Evolutionary conservation across 2,329 filamentous ascomycete species (phyloP), one percentile per base, ranked within the genome.

Genomic region (Neofusicoccum sp.): DNA sequence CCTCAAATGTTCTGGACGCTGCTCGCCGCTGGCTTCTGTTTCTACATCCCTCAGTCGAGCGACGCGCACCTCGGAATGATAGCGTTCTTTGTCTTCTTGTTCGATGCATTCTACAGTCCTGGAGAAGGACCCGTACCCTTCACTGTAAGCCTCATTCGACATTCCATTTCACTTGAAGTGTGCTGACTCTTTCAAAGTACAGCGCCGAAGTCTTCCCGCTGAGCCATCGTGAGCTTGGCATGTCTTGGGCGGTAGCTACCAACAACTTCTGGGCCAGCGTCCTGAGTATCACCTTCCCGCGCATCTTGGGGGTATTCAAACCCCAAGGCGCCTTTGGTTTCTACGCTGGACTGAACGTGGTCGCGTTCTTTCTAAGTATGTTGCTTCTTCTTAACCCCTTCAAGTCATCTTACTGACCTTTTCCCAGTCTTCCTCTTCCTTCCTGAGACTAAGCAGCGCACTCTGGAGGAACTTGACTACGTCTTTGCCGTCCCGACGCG

Each of bases 131-230:
- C 84, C 5, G 86, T 89, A 8, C 86, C 87, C 0, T 89, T 87
- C 68, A 84, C 85, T n/a, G n/a, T n/a, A n/a, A n/a, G 75, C 75
- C 71, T 80, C 78, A 77, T 78, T 79, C 66, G 74, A 78, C 70
- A n/a, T n/a, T n/a, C n/a, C n/a, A n/a, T n/a, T n/a, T n/a, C n/a
- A n/a, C n/a, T 70, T 61, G 59, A 69, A n/a, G n/a, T 12, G 53
- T 36, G 11, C 45, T 14, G 7, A 9, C n/a, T 20, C 38, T 40
- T 11, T 12, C 31, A 16, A 38, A n/a, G 0, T 89, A 89, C 74
- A 83, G 80, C 4, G 86, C 87, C 45, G 88, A 90, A 71, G 85
- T 89, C 1, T 90, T 87, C 69, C 87, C 88, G 0, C 80, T 89
- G 0, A 87, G 85, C 1, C 87, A 90, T 70, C 82, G 88, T 67